These are phyloP conservation scores for Suillus spraguei DNA, from an alignment of 768 basidiomycete species.

Conservation along the genomic window DNA sequence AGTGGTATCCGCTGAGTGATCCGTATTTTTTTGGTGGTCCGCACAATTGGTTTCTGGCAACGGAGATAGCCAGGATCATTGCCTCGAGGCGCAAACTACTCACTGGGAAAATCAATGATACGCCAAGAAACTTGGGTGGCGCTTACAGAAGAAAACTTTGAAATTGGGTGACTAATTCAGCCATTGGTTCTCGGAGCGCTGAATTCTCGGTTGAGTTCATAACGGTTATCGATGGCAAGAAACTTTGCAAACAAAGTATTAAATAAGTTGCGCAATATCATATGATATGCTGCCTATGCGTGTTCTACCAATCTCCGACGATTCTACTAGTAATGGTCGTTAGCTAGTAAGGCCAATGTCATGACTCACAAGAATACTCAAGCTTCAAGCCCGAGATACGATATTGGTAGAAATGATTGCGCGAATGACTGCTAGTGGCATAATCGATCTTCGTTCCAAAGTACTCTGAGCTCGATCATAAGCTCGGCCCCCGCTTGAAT, in stretches of 20 bases:
- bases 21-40: not conserved
- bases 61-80: constrained; percentile 5
- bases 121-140: not conserved
- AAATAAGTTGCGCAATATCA: not conserved
- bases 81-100: not conserved
- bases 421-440: too few species aligned
- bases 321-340: too few species aligned
- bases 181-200: not conserved
- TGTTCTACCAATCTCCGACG: not conserved
- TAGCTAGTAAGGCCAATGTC: too few species aligned
- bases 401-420: not conserved
- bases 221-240: not conserved
- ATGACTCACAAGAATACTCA: not conserved
- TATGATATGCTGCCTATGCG: too few species aligned
- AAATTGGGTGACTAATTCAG: not conserved
- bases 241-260: not conserved
- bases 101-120: not conserved
- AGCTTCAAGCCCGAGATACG: not conserved
- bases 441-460: too few species aligned
- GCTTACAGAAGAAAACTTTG: not conserved
- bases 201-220: constrained; percentile 1
- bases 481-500: too few species aligned
- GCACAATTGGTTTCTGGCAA: not conserved
- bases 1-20: not conserved
- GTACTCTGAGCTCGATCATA: too few species aligned